Conservation (phyloP, 2,329 filamentous ascomycete species). For the Hypoxylon sp. region DNA sequence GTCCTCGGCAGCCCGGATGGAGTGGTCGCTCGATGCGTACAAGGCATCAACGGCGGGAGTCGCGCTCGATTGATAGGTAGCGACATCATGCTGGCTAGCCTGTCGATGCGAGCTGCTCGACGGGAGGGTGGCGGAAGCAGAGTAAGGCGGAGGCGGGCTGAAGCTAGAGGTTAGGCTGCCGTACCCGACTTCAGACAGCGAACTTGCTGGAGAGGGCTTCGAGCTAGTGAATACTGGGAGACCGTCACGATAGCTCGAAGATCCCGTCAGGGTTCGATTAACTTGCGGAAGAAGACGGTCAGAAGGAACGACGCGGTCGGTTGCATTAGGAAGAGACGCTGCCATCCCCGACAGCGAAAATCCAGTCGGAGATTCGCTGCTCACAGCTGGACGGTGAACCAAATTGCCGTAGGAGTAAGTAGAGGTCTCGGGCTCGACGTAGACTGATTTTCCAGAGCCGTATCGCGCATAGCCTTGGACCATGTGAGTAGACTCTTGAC, state of each 20-base stretch:
- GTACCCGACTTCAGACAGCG: constrained; percentile 52
- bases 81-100: constrained; percentile 40
- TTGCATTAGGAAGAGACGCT: constrained; percentile 57
- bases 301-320: constrained; percentile 49
- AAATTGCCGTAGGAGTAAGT: constrained; percentile 56
- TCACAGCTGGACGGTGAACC: constrained; percentile 56
- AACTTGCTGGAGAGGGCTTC: constrained; percentile 45
- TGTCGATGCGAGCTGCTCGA: constrained; percentile 43
- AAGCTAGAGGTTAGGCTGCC: constrained; percentile 48
- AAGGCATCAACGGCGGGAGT: constrained; percentile 38
- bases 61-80: constrained; percentile 36
- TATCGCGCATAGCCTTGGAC: constrained; percentile 54
- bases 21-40: constrained; percentile 44
- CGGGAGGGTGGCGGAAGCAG: constrained; percentile 35
- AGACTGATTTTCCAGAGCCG: constrained; percentile 53
- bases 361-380: constrained; percentile 54
- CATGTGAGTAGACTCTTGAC: constrained; percentile 55
- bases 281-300: constrained; percentile 56
- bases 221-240: constrained; percentile 47
- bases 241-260: constrained; percentile 54
- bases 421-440: constrained; percentile 56
- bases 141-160: constrained; percentile 46
- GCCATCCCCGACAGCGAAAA: constrained; percentile 62
- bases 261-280: constrained; percentile 53
- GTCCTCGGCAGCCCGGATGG: constrained; percentile 48